phyloP scores from a whole-genome alignment of 2,329 filamentous ascomycete species.

The Arthrocladium fulminans region DNA sequence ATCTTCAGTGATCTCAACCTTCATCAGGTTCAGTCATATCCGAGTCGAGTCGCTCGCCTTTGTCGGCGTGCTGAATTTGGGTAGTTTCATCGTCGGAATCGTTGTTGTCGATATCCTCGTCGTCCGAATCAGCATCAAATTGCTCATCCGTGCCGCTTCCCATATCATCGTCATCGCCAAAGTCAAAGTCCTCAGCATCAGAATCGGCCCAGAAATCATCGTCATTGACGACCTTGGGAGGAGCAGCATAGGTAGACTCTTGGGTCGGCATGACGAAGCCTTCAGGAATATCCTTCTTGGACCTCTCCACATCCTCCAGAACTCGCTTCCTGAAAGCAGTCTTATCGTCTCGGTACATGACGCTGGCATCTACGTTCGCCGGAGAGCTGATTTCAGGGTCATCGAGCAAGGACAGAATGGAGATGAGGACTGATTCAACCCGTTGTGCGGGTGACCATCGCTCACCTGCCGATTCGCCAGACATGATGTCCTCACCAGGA shows the following conservation, averaged over 20 bases:
- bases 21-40: conserved; percentile 20
- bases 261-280: conserved; percentile 76
- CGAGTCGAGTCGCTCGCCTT: conserved; percentile 16
- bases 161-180: conserved; percentile 41
- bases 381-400: conserved; percentile 89
- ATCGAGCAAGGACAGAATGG: conserved; percentile 82
- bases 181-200: conserved; percentile 53
- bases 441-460: conserved; percentile 92
- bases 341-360: conserved; percentile 69
- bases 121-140: conserved; percentile 4
- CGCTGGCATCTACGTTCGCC: conserved; percentile 86
- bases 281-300: conserved; percentile 68
- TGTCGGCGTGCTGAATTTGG: conserved; percentile 14
- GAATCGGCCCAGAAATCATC: conserved; percentile 76
- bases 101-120: conserved; percentile 40
- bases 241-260: conserved; percentile 43
- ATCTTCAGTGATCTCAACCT: background rate
- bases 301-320: conserved; percentile 59
- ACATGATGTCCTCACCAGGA: conserved; percentile 86
- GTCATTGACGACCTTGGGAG: conserved; percentile 58
- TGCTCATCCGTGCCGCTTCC: conserved; percentile 33
- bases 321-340: conserved; percentile 62
- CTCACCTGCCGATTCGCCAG: conserved; percentile 79
- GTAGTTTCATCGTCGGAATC: conserved; percentile 48
- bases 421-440: conserved; percentile 89